A percentile compares a stretch with the other conserved stretches of the same genome.
phyloP scores from a whole-genome alignment of 192 early-diverging fungal species.

The Linnemannia exigua region DNA sequence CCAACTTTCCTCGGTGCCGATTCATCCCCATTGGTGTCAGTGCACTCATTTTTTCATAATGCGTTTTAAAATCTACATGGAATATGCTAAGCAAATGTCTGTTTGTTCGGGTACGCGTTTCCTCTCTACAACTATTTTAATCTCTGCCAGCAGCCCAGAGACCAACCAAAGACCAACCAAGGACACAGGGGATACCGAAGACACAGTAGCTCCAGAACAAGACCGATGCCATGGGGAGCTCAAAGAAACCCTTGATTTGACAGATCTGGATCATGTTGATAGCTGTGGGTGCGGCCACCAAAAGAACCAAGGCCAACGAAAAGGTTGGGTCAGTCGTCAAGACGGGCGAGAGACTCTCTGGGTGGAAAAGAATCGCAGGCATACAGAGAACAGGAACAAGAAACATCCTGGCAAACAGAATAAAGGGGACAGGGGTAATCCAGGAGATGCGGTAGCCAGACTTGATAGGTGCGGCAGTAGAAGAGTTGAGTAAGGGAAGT shows the following conservation, averaged over 20 bases:
- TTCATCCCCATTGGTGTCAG: background rate
- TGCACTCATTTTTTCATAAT: background rate
- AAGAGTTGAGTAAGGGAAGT: constrained; percentile 3
- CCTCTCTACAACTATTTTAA: background rate
- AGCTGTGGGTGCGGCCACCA: constrained; percentile 77
- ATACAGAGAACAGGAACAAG: constrained; percentile 35
- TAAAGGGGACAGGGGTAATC: constrained; percentile 34
- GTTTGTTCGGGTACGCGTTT: background rate
- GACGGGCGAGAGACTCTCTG: constrained; percentile 54
- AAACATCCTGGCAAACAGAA: constrained; percentile 32
- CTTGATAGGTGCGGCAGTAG: background rate
- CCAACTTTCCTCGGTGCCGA: background rate
- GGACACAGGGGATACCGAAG: constrained; percentile 51
- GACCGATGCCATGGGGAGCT: constrained; percentile 74
- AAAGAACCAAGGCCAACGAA: constrained; percentile 69
- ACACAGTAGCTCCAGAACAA: constrained; percentile 78
- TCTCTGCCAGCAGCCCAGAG: constrained; percentile 30
- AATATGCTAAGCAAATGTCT: background rate
- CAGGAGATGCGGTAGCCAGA: constrained; percentile 17
- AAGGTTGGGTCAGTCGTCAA: constrained; percentile 76
- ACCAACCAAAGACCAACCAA: constrained; percentile 18
- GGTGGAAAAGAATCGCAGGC: constrained; percentile 46
- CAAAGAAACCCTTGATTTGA: constrained; percentile 78
- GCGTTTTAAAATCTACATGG: background rate
- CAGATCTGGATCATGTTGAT: constrained; percentile 80